Conservation (phyloP, 2,329 filamentous ascomycete species). For the Xylaria sp. region DNA sequence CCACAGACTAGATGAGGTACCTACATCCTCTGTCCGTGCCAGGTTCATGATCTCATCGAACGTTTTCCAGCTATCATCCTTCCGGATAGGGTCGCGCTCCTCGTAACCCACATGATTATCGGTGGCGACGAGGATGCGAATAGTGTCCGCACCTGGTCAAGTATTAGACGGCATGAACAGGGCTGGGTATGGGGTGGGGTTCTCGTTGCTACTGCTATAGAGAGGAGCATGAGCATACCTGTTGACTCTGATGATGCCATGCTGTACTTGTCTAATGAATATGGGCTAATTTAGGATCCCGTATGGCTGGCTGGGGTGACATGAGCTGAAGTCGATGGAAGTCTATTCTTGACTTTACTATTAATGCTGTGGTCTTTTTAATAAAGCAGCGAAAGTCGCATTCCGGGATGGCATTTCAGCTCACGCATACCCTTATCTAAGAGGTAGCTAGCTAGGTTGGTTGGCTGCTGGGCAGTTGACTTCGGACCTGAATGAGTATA, state of each 20-base stretch:
- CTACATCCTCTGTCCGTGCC: constrained; percentile 82
- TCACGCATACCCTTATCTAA: not conserved
- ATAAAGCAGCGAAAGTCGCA: constrained; percentile 7
- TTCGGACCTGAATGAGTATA: not conserved
- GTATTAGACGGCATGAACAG: constrained; percentile 9
- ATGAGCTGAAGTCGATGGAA: not conserved
- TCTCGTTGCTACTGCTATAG: not conserved
- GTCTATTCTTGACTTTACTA: constrained; percentile 2
- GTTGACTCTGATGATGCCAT: constrained; percentile 46
- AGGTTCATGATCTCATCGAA: constrained; percentile 96
- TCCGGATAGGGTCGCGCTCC: constrained; percentile 92
- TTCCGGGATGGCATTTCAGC: constrained; percentile 17
- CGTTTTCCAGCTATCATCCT: constrained; percentile 94
- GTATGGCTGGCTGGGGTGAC: constrained; percentile 1
- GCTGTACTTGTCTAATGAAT: constrained; percentile 6
- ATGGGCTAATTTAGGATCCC: not conserved
- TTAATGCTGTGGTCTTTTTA: not conserved
- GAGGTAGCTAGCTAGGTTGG: not conserved
- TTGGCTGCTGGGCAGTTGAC: not conserved
- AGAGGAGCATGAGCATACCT: constrained; percentile 43
- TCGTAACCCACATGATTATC: constrained; percentile 98
- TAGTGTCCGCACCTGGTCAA: constrained; percentile 75
- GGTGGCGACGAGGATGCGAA: constrained; percentile 92
- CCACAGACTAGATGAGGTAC: constrained; percentile 29
- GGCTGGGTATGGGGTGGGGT: not conserved